Conservation (phyloP, 495 filamentous ascomycete genomes). For the Aspergillus carlsbadensis region DNA sequence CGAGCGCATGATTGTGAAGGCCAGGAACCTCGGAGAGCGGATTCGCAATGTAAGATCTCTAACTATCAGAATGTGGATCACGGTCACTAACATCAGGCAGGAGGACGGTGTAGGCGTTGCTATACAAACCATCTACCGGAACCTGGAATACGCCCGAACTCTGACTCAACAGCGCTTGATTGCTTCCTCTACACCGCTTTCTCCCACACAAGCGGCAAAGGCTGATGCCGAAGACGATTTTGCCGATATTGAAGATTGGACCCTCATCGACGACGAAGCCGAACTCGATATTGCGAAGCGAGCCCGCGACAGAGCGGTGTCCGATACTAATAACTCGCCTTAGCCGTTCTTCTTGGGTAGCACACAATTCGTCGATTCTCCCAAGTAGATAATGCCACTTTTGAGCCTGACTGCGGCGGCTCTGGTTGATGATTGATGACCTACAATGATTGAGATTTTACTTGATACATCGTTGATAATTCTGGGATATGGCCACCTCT, state of each 20-base stretch:
- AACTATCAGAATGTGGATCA: neutral
- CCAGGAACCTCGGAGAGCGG: slow-evolving; percentile 73
- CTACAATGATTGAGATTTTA: neutral
- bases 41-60: slow-evolving; percentile 71
- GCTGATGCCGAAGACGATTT: slow-evolving; percentile 42
- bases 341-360: neutral
- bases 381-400: neutral
- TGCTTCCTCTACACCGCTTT: slow-evolving; percentile 42
- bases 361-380: neutral
- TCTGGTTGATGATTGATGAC: neutral
- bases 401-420: neutral
- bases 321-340: slow-evolving; percentile 21
- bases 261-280: slow-evolving; percentile 67
- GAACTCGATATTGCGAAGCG: slow-evolving; percentile 54
- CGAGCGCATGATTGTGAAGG: slow-evolving; percentile 86
- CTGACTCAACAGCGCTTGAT: slow-evolving; percentile 65
- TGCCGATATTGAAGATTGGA: slow-evolving; percentile 64
- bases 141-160: slow-evolving; percentile 92
- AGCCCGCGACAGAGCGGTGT: slow-evolving; percentile 33
- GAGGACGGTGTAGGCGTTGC: slow-evolving; percentile 88
- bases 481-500: neutral
- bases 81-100: slow-evolving; percentile 36
- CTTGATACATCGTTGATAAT: neutral
- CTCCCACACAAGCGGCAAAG: slow-evolving; percentile 37
- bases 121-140: slow-evolving; percentile 90